Conservation (phyloP, 2,329 filamentous ascomycete species). For the Sclerotinia nivalis region DNA sequence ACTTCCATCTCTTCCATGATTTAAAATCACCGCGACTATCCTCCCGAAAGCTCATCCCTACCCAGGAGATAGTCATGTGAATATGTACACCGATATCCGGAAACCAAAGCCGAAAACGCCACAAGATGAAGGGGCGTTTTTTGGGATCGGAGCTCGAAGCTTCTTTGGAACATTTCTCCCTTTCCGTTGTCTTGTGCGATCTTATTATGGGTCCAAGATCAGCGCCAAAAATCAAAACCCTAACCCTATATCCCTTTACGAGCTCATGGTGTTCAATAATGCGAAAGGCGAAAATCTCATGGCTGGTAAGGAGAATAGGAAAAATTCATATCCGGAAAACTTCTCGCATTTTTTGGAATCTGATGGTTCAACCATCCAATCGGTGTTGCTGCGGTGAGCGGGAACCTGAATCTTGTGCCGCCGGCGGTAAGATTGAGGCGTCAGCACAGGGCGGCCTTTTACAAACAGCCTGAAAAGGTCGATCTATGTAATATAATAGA, state of each 20-base stretch:
- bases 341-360: neutral
- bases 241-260: neutral
- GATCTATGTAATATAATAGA: neutral
- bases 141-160: neutral
- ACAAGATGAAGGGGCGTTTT: conserved; percentile 14
- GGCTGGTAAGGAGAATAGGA: neutral
- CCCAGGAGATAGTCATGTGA: neutral
- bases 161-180: neutral
- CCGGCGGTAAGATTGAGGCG: conserved; percentile 11
- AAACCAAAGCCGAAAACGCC: conserved; percentile 7
- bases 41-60: neutral
- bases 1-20: neutral
- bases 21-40: neutral
- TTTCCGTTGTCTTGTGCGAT: neutral
- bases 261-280: neutral
- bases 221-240: no score
- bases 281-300: neutral
- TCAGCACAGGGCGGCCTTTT: conserved; percentile 4
- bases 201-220: neutral
- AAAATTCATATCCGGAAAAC: neutral
- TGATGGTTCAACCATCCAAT: neutral
- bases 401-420: conserved; percentile 2
- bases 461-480: neutral
- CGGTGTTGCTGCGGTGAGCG: neutral
- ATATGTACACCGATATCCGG: neutral